Base-by-base conservation (phyloP, 768 basidiomycete species). In the Phylloporus arenicola region DNA sequence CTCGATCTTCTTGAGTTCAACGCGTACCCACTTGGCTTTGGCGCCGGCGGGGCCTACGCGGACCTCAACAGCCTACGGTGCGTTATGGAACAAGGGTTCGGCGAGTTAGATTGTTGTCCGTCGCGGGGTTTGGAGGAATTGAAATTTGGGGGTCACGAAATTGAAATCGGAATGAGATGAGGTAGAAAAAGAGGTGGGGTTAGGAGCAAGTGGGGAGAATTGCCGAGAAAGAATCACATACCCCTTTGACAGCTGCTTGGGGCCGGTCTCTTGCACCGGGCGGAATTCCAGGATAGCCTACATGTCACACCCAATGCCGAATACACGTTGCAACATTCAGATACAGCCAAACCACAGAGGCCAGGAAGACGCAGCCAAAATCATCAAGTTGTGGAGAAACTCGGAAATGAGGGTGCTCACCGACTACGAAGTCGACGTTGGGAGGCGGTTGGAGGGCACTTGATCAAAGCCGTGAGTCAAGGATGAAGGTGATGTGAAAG, bases 1-100 rank as follows among this genome's bases (percentile, higher is more conserved):
- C 68, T 97, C 94, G 38, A 94, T 81, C 73, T 93, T 93, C 57
- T 90, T 82, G 64, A 96, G 76, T 70, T 95, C 92, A 53, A 96
- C 82, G 56, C 86, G 82, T 22, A 97, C 85, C 85, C 89, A 95
- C 69, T 92, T 90, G 24, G 89, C 89, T 72, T 92, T 93, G 63
- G 90, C 79, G 14, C 88, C 86, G 54, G 82, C 77, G 2, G 75
- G 72, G 0, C 82, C 84, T 6, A 84, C 75, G 16, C 93, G 83
- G 12, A 97, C 79, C 67, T 97, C 93, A 45, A 97, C 79, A 17
- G 89, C 84, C 90, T 92, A 48, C 2, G 40, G 42, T n/a, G 37
- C 34, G 29, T 30, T 6, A 40, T 19, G 35, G 50, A 20, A 37
- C 37, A 27, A 40, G 39, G 39, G 40, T 49, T 44, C 1, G 12